These are phyloP conservation scores for Bombardia bombarda DNA, from an alignment of 495 filamentous ascomycete species.

Conservation along the genomic window DNA sequence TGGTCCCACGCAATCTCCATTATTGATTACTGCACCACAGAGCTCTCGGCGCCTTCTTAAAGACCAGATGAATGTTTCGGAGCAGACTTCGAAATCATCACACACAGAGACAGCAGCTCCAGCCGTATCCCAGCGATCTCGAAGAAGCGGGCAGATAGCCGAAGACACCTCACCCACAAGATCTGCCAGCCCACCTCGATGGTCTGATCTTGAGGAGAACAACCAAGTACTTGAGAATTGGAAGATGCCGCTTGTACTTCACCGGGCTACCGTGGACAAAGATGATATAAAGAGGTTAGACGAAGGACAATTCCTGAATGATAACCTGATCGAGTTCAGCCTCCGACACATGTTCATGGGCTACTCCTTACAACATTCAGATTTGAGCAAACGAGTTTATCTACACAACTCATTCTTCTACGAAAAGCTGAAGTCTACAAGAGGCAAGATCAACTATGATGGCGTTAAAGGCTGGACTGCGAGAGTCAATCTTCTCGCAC, in stretches of 20 bases:
- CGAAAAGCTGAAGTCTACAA: conserved; percentile 53
- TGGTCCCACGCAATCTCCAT: no score
- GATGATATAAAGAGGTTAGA: conserved; percentile 73
- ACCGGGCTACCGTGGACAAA: conserved; percentile 63
- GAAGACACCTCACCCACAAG: neutral
- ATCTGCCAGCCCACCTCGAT: conserved; percentile 10
- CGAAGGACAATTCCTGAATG: conserved; percentile 82
- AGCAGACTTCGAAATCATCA: neutral
- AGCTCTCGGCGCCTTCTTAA: neutral
- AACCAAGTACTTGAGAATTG: conserved; percentile 28
- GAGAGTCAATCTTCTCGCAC: conserved; percentile 73
- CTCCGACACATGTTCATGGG: conserved; percentile 65
- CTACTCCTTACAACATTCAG: conserved; percentile 45
- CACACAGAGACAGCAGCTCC: neutral
- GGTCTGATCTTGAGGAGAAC: conserved; percentile 32
- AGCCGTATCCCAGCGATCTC: neutral
- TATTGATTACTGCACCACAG: neutral
- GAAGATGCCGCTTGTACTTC: conserved; percentile 60
- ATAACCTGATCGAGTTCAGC: conserved; percentile 85
- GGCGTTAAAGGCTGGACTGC: conserved; percentile 85
- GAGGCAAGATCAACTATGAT: conserved; percentile 61
- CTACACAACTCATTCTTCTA: conserved; percentile 94
- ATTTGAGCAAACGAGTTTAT: conserved; percentile 59
- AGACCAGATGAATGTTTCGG: neutral
- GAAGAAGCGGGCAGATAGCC: neutral